A percentile compares a stretch with the other conserved stretches of the same genome.
These are phyloP conservation scores for Nitzschia sp. DNA, from an alignment of 108 stramenopile species.

Conservation along the genomic window DNA sequence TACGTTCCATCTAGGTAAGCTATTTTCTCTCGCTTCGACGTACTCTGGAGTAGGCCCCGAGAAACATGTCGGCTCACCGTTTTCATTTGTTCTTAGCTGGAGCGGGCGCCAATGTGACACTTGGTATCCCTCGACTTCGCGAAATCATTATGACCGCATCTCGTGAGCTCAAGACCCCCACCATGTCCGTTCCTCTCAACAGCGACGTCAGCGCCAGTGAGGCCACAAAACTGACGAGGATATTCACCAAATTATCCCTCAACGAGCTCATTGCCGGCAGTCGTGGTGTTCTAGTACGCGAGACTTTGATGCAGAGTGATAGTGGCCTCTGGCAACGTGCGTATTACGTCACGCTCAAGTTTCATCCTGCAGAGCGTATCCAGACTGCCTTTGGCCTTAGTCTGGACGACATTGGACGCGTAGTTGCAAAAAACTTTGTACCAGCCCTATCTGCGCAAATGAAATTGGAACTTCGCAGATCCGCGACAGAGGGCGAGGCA, in stretches of 20 bases:
- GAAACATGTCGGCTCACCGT: too few species aligned
- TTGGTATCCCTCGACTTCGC: constrained; percentile 98
- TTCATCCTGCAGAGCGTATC: constrained; percentile 87
- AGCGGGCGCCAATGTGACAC: constrained; percentile 99
- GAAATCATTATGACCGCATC: constrained; percentile 99
- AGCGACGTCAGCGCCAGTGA: constrained; percentile 50
- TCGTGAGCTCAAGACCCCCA: constrained; percentile 92
- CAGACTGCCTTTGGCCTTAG: constrained; percentile 87
- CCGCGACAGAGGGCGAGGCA: constrained; percentile 50
- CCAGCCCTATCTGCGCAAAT: constrained; percentile 80
- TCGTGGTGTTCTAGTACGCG: constrained; percentile 72
- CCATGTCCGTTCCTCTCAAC: constrained; percentile 92
- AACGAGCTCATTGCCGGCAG: constrained; percentile 84
- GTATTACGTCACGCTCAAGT: constrained; percentile 80
- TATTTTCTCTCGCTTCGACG: not conserved
- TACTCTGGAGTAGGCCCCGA: too few species aligned
- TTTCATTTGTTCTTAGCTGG: constrained; percentile 66
- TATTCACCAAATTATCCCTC: constrained; percentile 81
- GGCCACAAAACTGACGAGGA: constrained; percentile 73
- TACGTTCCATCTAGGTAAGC: constrained; percentile 93
- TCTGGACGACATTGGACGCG: constrained; percentile 79
- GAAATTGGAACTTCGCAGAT: constrained; percentile 79
- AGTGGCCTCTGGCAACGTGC: constrained; percentile 76
- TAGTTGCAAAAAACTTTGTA: constrained; percentile 72
- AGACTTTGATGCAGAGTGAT: constrained; percentile 63